Evolutionary conservation across 73 alveolate species (phyloP).

Genomic region (Paramecium bursaria): DNA sequence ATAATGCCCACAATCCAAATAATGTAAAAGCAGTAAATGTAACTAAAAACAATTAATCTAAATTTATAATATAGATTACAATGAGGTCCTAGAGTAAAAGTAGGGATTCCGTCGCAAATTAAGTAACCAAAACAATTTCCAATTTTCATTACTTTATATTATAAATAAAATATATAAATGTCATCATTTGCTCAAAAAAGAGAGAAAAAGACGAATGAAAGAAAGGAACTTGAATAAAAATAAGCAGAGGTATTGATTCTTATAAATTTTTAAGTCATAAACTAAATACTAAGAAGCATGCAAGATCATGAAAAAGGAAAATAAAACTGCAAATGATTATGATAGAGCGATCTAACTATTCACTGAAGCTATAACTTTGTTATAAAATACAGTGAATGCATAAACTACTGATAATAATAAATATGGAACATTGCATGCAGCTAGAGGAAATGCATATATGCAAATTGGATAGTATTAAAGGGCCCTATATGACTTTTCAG

Average conservation of each 20-base stretch:
- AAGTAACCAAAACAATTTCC: too few relatives aligned
- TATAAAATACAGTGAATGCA: slow-evolving; percentile 13
- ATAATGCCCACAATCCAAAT: too few relatives aligned
- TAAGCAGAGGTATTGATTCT: slow-evolving; percentile 5
- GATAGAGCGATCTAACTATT: slow-evolving; percentile 78
- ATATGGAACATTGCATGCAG: slow-evolving; percentile 75
- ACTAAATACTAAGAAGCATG: slow-evolving; percentile 67
- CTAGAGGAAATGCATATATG: slow-evolving; percentile 79
- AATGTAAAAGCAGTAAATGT: too few relatives aligned
- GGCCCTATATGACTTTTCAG: slow-evolving; percentile 81
- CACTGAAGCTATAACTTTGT: slow-evolving; percentile 78
- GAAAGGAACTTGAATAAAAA: slow-evolving; percentile 19
- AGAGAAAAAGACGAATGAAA: slow-evolving; percentile 38
- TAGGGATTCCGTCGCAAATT: too few relatives aligned
- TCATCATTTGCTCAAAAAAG: slow-evolving; percentile 26
- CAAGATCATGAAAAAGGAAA: slow-evolving; percentile 63
- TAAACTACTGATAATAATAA: slow-evolving; percentile 33
- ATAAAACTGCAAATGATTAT: slow-evolving; percentile 72
- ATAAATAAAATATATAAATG: slow-evolving; percentile 45
- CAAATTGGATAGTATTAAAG: slow-evolving; percentile 76
- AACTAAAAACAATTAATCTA: too few relatives aligned
- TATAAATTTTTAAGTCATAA: slow-evolving; percentile 16
- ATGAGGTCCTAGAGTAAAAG: too few relatives aligned
- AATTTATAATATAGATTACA: too few relatives aligned
- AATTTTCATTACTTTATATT: too few relatives aligned